Conservation (phyloP, 805 yeast species). For the Candida piceae region DNA sequence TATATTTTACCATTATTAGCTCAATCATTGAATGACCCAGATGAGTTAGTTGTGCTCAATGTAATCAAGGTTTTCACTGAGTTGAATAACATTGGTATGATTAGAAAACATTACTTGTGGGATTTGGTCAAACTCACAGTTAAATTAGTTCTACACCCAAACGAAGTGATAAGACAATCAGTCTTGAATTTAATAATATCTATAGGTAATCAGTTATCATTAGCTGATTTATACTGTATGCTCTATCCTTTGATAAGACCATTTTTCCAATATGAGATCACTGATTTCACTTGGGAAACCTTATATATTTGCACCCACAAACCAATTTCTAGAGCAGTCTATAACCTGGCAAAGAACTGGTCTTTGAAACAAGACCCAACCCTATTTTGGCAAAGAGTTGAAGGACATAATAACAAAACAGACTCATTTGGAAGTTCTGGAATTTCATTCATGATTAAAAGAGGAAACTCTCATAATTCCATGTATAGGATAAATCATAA, state of each 20-base stretch:
- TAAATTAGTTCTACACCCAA: slow-evolving; percentile 75
- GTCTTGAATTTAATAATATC: slow-evolving; percentile 57
- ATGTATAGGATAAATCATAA: slow-evolving; percentile 15
- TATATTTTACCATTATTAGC: slow-evolving; percentile 79
- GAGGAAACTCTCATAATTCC: slow-evolving; percentile 8
- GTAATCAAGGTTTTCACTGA: slow-evolving; percentile 59
- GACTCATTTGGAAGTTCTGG: slow-evolving; percentile 46
- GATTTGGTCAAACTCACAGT: slow-evolving; percentile 47
- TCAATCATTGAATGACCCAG: slow-evolving; percentile 80
- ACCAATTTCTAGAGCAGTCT: slow-evolving; percentile 64
- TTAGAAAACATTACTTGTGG: slow-evolving; percentile 47
- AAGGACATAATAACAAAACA: slow-evolving; percentile 21
- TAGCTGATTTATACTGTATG: slow-evolving; percentile 80
- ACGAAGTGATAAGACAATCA: slow-evolving; percentile 75
- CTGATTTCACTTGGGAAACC: slow-evolving; percentile 59
- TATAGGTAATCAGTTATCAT: slow-evolving; percentile 54
- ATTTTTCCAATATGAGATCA: slow-evolving; percentile 70
- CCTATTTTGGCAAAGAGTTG: slow-evolving; percentile 70
- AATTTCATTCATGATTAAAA: slow-evolving; percentile 27
- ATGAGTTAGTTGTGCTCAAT: slow-evolving; percentile 71
- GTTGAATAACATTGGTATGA: slow-evolving; percentile 50
- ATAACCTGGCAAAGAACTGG: slow-evolving; percentile 66
- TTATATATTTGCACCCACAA: slow-evolving; percentile 62
- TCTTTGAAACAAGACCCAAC: slow-evolving; percentile 59
- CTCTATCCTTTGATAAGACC: slow-evolving; percentile 76